Evolutionary conservation across 202 grass and related monocot genomes (phyloP).

Genomic region (Schoenoplectus tabernaemontani): DNA sequence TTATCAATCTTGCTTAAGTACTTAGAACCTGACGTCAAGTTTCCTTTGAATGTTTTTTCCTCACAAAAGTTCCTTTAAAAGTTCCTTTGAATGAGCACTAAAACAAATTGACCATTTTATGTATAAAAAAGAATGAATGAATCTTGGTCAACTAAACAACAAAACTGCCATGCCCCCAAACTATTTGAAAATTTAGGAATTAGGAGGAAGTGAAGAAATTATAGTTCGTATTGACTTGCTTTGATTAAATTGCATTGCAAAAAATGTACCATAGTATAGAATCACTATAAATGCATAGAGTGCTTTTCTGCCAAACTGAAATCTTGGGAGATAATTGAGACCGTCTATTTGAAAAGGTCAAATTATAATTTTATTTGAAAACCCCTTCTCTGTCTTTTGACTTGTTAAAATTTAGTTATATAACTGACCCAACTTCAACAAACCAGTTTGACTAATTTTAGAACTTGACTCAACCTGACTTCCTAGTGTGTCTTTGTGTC

Average conservation of each 20-base stretch:
- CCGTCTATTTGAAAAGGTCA: constrained; percentile 6
- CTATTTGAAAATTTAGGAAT: constrained; percentile 4
- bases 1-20: too few relatives aligned
- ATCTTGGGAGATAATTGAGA: not conserved
- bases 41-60: not conserved
- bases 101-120: not conserved
- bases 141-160: constrained; percentile 1
- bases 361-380: not conserved
- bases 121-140: constrained; percentile 8
- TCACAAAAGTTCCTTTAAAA: too few relatives aligned
- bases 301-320: constrained; percentile 12
- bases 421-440: not conserved
- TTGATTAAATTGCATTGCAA: not conserved
- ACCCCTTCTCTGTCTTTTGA: constrained; percentile 1
- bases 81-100: too few relatives aligned
- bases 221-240: not conserved
- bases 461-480: not conserved
- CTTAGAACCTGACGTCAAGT: not conserved
- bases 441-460: constrained; percentile 8
- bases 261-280: not conserved
- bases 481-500: not conserved
- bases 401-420: not conserved
- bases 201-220: not conserved
- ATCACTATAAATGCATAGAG: not conserved
- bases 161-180: constrained; percentile 19